These are phyloP conservation scores for Kodamaea kakaduensis DNA, from an alignment of 805 yeast species.

Conservation along the genomic window DNA sequence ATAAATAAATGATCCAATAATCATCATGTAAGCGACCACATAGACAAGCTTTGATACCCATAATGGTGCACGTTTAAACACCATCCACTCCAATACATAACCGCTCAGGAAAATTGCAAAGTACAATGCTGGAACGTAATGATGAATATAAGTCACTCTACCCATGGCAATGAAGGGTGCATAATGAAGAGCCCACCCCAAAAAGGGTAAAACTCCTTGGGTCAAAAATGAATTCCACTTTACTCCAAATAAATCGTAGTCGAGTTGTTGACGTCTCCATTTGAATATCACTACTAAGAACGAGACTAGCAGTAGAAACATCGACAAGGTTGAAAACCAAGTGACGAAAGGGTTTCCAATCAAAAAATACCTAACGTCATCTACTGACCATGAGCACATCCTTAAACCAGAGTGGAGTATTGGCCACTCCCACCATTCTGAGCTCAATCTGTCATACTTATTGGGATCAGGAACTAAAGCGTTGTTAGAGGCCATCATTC, in stretches of 20 bases:
- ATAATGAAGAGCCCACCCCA: constrained; percentile 40
- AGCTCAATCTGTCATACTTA: constrained; percentile 66
- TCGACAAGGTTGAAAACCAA: constrained; percentile 43
- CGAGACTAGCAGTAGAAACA: constrained; percentile 21
- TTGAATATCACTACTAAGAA: constrained; percentile 16
- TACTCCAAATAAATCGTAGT: constrained; percentile 19
- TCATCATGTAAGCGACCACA: constrained; percentile 40
- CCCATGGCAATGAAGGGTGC: constrained; percentile 41
- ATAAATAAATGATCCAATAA: constrained; percentile 56
- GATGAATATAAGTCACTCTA: constrained; percentile 42
- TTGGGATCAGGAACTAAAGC: constrained; percentile 76
- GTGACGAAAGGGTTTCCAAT: constrained; percentile 78
- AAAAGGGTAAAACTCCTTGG: constrained; percentile 33
- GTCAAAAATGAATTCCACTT: constrained; percentile 27
- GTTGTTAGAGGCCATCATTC: constrained; percentile 82
- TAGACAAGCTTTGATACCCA: constrained; percentile 32
- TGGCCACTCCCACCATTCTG: constrained; percentile 86
- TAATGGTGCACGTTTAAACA: constrained; percentile 16
- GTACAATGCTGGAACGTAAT: constrained; percentile 42
- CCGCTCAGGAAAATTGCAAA: constrained; percentile 26
- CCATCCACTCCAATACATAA: constrained; percentile 18
- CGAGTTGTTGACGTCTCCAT: constrained; percentile 33
- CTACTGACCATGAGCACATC: constrained; percentile 69
- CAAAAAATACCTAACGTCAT: constrained; percentile 54
- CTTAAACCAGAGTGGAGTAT: constrained; percentile 62